phyloP scores from a whole-genome alignment of 2,329 filamentous ascomycete genomes.

The Rachicladosporium sp. region DNA sequence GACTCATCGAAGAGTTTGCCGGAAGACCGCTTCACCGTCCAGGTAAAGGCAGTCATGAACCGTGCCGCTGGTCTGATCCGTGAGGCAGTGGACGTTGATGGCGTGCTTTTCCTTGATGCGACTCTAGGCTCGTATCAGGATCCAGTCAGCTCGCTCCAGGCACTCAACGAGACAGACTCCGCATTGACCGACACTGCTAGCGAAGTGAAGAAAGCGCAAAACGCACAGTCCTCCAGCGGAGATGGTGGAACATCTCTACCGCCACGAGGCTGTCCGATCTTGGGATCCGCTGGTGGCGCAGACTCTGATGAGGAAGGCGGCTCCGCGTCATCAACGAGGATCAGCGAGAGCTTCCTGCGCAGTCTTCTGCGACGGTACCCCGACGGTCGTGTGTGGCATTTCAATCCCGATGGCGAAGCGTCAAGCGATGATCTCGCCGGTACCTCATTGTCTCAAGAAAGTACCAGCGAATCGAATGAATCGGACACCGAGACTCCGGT shows the following conservation, averaged over 20 bases:
- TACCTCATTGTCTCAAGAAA: background rate
- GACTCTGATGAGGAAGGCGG: conserved; percentile 1
- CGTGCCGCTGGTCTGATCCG: conserved; percentile 37
- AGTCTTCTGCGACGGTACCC: conserved; percentile 13
- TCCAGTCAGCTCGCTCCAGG: no score
- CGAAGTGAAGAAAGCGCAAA: no score
- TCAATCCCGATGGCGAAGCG: conserved; percentile 8
- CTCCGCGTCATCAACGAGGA: background rate
- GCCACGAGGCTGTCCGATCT: background rate
- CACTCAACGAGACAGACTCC: no score
- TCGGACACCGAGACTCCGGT: background rate
- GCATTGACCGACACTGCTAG: no score
- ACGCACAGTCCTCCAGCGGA: background rate
- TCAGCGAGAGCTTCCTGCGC: conserved; percentile 12
- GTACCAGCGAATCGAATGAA: background rate
- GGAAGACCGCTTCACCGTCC: no score
- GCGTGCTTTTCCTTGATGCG: conserved; percentile 33
- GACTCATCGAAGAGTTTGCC: no score
- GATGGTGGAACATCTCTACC: background rate
- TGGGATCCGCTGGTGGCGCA: background rate
- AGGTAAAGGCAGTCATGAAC: conserved; percentile 25
- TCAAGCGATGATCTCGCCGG: conserved; percentile 2
- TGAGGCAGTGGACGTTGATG: conserved; percentile 38
- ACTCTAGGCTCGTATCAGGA: conserved; percentile 18
- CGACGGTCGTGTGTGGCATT: conserved; percentile 16